Base-by-base conservation (phyloP, 352 stramenopile genomes). In the Thalassiosira exigua region DNA sequence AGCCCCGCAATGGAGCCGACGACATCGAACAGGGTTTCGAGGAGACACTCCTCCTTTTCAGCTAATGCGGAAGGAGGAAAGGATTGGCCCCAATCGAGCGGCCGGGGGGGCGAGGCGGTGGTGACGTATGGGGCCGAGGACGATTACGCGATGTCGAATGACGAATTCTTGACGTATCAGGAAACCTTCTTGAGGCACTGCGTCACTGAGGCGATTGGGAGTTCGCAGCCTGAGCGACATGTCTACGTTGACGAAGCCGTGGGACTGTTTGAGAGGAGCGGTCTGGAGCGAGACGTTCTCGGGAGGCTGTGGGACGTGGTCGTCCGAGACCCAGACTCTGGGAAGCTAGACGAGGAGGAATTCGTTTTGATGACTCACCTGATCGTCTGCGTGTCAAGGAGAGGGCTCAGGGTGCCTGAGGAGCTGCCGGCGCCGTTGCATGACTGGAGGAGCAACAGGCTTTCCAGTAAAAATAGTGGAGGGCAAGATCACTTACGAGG, bases 291-390 rank as follows among this genome's bases (percentile, higher is more conserved):
- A 7, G 51, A 65, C 12, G 39, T 29, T 30, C 32, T 74, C 29
- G 46, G 65, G 24, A 32, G 27, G 21, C 21, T 74, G 22, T 74
- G 50, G 51, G 65, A 74, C 51, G 32, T 74, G 5, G 65, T 64
- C 51, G 32, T 64, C 14, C 19, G 22, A 21, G 32, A 65, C 56
- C 9, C 65, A 4, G 19, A 65, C 11, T 39, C 12, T 24, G 26
- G 21, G 19, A 60, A 41, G 21, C 48, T 74, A 14, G 50, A 74
- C 24, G 30, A 56, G 22, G 26, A 41, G 4, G 51, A 64, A 19
- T 74, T 74, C 24, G 50, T 64, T 1, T 26, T 74, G 17, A 65
- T 74, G 32, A 36, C 33, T 0, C 65, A 74, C 36, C 50, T 74
- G 4, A 50, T 74, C 17, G 50, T 65, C 2, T 74, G 65, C 46